Evolutionary conservation across 1,139 yeast genomes (phyloP).

Genomic region (Yamadazyma mexicana): DNA sequence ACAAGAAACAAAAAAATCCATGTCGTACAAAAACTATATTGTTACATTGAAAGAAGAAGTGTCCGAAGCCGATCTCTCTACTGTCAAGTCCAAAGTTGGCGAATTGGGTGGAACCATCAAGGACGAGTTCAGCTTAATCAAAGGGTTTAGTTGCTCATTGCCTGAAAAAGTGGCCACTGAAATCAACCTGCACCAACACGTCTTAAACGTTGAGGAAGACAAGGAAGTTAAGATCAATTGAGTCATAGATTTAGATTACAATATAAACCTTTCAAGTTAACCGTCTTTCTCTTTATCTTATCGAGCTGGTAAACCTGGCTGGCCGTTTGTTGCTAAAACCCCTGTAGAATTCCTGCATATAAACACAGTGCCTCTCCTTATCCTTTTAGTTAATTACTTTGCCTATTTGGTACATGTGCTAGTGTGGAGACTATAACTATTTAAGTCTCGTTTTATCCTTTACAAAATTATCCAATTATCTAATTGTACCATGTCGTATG

Average conservation of each 20-base stretch:
- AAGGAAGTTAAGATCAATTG: constrained; percentile 51
- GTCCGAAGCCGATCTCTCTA: constrained; percentile 29
- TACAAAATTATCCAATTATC: not conserved
- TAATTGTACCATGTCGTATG: constrained; percentile 19
- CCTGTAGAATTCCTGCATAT: constrained; percentile 3
- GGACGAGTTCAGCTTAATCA: constrained; percentile 65
- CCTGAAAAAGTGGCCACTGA: constrained; percentile 49
- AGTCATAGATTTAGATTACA: not conserved
- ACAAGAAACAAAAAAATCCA: not conserved
- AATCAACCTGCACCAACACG: constrained; percentile 44
- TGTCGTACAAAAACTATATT: constrained; percentile 31
- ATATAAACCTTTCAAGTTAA: too few species aligned
- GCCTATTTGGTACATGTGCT: constrained; percentile 3
- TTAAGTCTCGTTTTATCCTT: too few species aligned
- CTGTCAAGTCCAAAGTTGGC: constrained; percentile 31
- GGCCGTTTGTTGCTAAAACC: too few species aligned
- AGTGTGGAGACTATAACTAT: constrained; percentile 1
- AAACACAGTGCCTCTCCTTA: not conserved
- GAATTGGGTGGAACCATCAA: constrained; percentile 64
- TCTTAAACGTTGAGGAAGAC: constrained; percentile 60
- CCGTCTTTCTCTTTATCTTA: too few species aligned
- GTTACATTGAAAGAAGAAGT: constrained; percentile 39
- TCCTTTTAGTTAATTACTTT: not conserved
- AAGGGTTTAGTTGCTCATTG: constrained; percentile 62
- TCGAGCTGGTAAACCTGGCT: not conserved